Conservation (phyloP, 2,329 filamentous ascomycete genomes). For the Colletotrichum sidae region DNA sequence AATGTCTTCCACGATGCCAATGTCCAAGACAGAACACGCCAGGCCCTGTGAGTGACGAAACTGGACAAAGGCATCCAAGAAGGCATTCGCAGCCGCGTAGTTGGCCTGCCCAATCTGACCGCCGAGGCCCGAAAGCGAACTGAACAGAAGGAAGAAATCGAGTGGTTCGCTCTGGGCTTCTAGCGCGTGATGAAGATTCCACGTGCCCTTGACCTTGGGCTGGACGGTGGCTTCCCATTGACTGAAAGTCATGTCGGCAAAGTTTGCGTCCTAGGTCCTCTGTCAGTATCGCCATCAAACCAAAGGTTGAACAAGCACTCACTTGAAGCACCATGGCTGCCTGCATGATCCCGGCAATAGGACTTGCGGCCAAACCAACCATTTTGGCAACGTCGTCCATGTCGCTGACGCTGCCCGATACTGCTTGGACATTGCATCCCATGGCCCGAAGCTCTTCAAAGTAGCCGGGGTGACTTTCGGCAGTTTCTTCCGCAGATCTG, state of each 20-base stretch:
- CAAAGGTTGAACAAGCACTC: not conserved
- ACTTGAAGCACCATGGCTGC: conserved; percentile 51
- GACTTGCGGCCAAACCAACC: conserved; percentile 36
- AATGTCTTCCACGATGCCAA: conserved; percentile 52
- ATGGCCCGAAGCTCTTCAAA: conserved; percentile 40
- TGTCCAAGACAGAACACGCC: conserved; percentile 52
- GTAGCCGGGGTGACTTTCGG: conserved; percentile 1
- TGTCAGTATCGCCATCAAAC: not conserved
- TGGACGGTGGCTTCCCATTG: conserved; percentile 50
- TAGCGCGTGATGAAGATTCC: conserved; percentile 54
- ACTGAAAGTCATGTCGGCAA: conserved; percentile 51
- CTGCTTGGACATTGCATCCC: conserved; percentile 43
- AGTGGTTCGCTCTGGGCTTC: conserved; percentile 36
- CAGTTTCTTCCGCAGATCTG: conserved; percentile 38
- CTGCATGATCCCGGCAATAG: conserved; percentile 55
- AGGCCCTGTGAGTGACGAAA: conserved; percentile 50
- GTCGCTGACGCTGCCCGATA: conserved; percentile 48
- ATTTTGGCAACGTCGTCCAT: conserved; percentile 44
- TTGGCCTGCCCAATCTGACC: conserved; percentile 52
- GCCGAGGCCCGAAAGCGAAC: conserved; percentile 49
- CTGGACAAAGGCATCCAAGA: conserved; percentile 52
- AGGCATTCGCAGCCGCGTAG: conserved; percentile 55
- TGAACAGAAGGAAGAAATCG: conserved; percentile 53
- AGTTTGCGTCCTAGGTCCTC: conserved; percentile 29
- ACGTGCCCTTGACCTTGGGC: conserved; percentile 56